Conservation (phyloP, 495 filamentous ascomycete species). For the Hypoxylon subgilvum region DNA sequence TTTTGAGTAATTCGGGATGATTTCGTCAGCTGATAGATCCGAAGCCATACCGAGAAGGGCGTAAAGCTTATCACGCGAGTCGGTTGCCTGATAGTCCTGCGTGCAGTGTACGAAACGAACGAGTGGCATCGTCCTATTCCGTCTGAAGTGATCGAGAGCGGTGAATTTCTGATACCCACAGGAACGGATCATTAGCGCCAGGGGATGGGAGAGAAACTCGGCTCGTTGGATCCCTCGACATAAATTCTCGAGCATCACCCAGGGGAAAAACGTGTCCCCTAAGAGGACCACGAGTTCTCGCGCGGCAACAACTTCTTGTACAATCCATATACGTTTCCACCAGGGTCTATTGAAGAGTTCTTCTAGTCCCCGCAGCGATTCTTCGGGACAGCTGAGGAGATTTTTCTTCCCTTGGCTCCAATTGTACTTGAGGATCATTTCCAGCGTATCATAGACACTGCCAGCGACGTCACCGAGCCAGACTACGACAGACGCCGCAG, state of each 20-base stretch:
- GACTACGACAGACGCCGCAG: constrained; percentile 10
- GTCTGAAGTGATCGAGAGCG: constrained; percentile 12
- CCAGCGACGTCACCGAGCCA: constrained; percentile 17
- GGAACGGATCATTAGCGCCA: constrained; percentile 7
- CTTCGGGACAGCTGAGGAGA: constrained; percentile 12
- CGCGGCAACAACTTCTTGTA: constrained; percentile 16
- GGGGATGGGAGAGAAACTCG: constrained; percentile 13
- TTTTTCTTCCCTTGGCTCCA: constrained; percentile 16
- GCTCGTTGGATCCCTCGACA: constrained; percentile 11
- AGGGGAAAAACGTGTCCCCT: constrained; percentile 11
- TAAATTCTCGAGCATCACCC: constrained; percentile 13
- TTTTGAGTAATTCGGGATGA: constrained; percentile 35
- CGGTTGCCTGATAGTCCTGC: constrained; percentile 25
- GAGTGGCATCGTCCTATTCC: constrained; percentile 13
- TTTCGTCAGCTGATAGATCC: constrained; percentile 19
- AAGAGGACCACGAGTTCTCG: constrained; percentile 9
- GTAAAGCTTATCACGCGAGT: constrained; percentile 37
- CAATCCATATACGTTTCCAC: constrained; percentile 25
- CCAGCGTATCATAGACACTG: not conserved
- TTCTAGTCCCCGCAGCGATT: constrained; percentile 3
- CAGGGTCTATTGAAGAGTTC: constrained; percentile 14
- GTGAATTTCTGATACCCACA: constrained; percentile 24
- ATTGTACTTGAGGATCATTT: constrained; percentile 15
- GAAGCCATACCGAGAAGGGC: constrained; percentile 39
- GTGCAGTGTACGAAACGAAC: constrained; percentile 18